Conservation (phyloP, 805 yeast genomes). For the Candida arabinofermentans region DNA sequence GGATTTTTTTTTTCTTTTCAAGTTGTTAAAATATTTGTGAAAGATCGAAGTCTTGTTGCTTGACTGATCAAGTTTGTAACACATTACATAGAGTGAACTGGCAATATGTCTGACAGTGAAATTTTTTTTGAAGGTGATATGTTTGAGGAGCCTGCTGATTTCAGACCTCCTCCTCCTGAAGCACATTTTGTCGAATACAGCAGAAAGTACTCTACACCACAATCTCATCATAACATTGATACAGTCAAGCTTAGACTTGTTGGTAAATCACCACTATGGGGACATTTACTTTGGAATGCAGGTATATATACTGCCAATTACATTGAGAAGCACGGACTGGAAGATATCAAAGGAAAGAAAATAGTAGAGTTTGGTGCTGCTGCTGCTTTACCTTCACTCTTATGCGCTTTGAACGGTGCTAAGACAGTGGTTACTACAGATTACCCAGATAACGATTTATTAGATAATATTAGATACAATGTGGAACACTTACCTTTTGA, state of each 20-base stretch:
- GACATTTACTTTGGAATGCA: conserved; percentile 96
- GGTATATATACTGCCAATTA: conserved; percentile 86
- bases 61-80: too few species aligned
- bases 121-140: conserved; percentile 41
- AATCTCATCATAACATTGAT: conserved; percentile 34
- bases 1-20: too few species aligned
- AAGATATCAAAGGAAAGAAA: conserved; percentile 52
- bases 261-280: conserved; percentile 95
- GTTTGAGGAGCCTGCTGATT: conserved; percentile 83
- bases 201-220: conserved; percentile 31
- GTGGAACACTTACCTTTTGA: conserved; percentile 38
- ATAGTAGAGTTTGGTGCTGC: conserved; percentile 96
- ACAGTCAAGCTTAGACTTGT: conserved; percentile 63
- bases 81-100: neutral
- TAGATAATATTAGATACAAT: conserved; percentile 71
- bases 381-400: conserved; percentile 80
- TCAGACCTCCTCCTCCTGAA: conserved; percentile 56
- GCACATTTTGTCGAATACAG: conserved; percentile 67
- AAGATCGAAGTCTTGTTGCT: too few species aligned
- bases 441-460: conserved; percentile 86
- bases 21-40: too few species aligned
- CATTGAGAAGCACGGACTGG: conserved; percentile 57
- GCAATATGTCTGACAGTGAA: conserved; percentile 20
- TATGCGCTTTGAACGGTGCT: conserved; percentile 70
- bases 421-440: conserved; percentile 77